Evolutionary conservation across 2,329 filamentous ascomycete genomes (phyloP).

Genomic region (Aureobasidium sp.): DNA sequence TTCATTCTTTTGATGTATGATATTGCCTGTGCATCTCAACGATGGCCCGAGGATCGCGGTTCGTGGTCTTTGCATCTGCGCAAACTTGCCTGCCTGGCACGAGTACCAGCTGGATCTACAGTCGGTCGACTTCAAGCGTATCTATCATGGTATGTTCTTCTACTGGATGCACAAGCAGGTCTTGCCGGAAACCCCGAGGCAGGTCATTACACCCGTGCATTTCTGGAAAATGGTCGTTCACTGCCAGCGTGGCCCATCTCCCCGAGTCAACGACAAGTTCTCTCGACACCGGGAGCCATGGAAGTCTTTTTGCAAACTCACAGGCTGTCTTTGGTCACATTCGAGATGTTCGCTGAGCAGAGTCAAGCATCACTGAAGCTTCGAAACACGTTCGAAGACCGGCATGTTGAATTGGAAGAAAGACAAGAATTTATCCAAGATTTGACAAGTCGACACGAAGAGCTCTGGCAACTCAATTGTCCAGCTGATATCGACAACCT

Average conservation of each 20-base stretch:
- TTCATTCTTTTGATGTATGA: slow-evolving; percentile 6
- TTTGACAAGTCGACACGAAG: background rate
- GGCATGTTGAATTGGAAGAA: background rate
- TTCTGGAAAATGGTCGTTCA: slow-evolving; percentile 9
- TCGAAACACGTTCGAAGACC: background rate
- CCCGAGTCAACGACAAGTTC: background rate
- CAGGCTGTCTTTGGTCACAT: background rate
- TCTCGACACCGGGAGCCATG: background rate
- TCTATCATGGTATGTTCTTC: slow-evolving; percentile 46
- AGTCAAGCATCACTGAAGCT: background rate
- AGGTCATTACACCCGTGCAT: slow-evolving; percentile 8
- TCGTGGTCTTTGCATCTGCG: slow-evolving; percentile 6
- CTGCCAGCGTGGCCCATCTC: background rate
- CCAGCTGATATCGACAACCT: background rate
- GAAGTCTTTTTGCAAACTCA: background rate
- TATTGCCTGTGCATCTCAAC: slow-evolving; percentile 7
- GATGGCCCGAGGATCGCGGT: background rate
- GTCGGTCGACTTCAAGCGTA: slow-evolving; percentile 17
- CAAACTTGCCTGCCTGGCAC: background rate
- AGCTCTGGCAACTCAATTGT: background rate
- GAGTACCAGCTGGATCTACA: background rate
- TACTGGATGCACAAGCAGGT: slow-evolving; percentile 33
- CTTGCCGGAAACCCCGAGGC: slow-evolving; percentile 11
- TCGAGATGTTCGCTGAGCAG: slow-evolving; percentile 5
- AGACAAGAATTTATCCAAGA: background rate